Evolutionary conservation across 257 asterid species (phyloP).

Genomic region (Mitragyna speciosa): DNA sequence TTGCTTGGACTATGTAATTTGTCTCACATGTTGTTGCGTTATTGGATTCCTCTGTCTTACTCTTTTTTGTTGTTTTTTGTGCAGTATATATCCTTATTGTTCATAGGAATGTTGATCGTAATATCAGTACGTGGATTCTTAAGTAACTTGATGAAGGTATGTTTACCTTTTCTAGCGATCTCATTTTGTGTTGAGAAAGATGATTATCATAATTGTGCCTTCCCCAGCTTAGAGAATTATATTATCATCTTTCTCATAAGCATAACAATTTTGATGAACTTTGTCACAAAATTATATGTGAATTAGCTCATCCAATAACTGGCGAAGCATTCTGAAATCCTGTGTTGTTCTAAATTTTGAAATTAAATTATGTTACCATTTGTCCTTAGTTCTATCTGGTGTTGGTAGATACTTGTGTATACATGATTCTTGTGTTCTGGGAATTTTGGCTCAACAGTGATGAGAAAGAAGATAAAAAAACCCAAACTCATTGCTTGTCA

Average conservation of each 20-base stretch:
- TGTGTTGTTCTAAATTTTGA: neutral
- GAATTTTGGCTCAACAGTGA: slow-evolving; percentile 6
- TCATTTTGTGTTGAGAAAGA: neutral
- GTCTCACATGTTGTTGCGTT: neutral
- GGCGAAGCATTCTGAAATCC: neutral
- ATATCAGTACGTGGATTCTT: slow-evolving; percentile 92
- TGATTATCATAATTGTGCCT: neutral
- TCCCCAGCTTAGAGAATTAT: neutral
- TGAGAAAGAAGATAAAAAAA: neutral
- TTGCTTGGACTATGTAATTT: neutral
- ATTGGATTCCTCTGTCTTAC: neutral
- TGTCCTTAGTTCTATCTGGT: neutral
- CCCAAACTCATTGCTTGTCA: neutral
- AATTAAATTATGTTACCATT: neutral
- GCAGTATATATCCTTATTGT: slow-evolving; percentile 90
- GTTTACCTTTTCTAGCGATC: slow-evolving; percentile 7
- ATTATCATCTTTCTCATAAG: neutral
- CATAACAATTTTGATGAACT: neutral
- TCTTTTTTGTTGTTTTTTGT: slow-evolving; percentile 16
- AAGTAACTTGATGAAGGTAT: slow-evolving; percentile 87
- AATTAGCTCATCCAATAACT: neutral
- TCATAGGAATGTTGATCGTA: slow-evolving; percentile 90
- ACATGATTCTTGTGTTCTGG: neutral
- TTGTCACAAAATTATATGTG: neutral
- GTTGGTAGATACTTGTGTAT: neutral